phyloP scores from a whole-genome alignment of 768 basidiomycete genomes.

The Nidularia sp. region DNA sequence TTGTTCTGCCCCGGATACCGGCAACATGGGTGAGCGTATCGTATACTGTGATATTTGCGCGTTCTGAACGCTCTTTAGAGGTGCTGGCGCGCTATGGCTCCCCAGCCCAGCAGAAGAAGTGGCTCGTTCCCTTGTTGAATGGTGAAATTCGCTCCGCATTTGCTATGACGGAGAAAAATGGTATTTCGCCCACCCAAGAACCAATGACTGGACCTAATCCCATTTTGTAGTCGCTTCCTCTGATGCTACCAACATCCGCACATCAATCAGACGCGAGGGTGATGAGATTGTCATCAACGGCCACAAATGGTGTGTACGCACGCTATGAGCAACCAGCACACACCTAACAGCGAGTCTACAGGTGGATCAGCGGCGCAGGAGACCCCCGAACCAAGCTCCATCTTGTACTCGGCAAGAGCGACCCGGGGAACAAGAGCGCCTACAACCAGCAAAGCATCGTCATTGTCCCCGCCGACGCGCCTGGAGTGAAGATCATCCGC shows the following conservation, averaged over 20 bases:
- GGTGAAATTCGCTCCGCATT: conserved; percentile 95
- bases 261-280: conserved; percentile 79
- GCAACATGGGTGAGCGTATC: conserved; percentile 81
- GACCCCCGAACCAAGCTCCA: conserved; percentile 88
- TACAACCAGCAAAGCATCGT: conserved; percentile 93
- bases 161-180: conserved; percentile 94
- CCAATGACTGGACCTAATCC: conserved; percentile 5
- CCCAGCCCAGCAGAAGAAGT: conserved; percentile 85
- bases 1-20: conserved; percentile 95
- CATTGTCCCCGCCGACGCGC: conserved; percentile 83
- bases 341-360: conserved; percentile 19
- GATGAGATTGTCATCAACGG: conserved; percentile 91
- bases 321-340: neutral
- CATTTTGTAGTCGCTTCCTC: conserved; percentile 72
- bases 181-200: conserved; percentile 29
- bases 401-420: conserved; percentile 93
- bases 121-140: conserved; percentile 82
- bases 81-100: conserved; percentile 94
- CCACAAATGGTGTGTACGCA: conserved; percentile 77
- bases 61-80: conserved; percentile 49
- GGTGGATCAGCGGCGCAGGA: conserved; percentile 98
- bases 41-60: neutral
- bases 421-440: conserved; percentile 70
- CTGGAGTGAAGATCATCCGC: conserved; percentile 87
- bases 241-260: conserved; percentile 93